Base-by-base conservation (phyloP, 352 stramenopile species). In the Phytopythium chamaehyphon region DNA sequence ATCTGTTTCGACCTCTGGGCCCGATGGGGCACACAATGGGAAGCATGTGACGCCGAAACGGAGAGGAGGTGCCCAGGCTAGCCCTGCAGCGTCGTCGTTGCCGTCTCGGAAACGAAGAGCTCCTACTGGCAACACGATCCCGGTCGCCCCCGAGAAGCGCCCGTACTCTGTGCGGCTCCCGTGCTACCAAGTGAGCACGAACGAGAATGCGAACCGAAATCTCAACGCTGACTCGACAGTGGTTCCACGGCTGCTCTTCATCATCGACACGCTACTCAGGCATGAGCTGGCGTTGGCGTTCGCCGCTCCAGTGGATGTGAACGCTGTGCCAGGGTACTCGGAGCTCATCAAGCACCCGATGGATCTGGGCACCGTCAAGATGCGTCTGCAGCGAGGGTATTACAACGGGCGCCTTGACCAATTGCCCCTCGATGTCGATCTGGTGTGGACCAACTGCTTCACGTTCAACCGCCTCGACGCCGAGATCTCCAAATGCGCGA, bases 301-400 rank as follows among this genome's bases (percentile, higher is more conserved):
- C 51, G 62, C 75, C 0, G 57, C 74, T 6, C 85, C 85, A 6
- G 85, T 95, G 47, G 76, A 89, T 26, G 51, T 67, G 11, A 70
- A 82, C 2, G 73, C 83, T 21, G 74, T 95, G 1, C 83, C 77
- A 15, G 81, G 78, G 14, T 95, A 95, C 50, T 50, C 57, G 2
- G 64, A 78, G 35, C 45, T 95, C 23, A 75, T 95, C 52, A 84
- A 83, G 44, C 40, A 77, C 7, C 88, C 90, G 16, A 97, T 98
- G 86, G 93, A 98, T 61, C 62, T 98, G 5, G 81, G 81, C 6
- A 98, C 94, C 22, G 76, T 98, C 36, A 84, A 80, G 19, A 68
- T 74, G 24, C 85, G 90, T 18, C 68, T 98, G 28, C 57, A 28
- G 10, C 61, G 69, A 14, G 80, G 80, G 1, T 76, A 70, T 39